Evolutionary conservation across 495 filamentous ascomycete species (phyloP).

Genomic region (Letharia columbiana): DNA sequence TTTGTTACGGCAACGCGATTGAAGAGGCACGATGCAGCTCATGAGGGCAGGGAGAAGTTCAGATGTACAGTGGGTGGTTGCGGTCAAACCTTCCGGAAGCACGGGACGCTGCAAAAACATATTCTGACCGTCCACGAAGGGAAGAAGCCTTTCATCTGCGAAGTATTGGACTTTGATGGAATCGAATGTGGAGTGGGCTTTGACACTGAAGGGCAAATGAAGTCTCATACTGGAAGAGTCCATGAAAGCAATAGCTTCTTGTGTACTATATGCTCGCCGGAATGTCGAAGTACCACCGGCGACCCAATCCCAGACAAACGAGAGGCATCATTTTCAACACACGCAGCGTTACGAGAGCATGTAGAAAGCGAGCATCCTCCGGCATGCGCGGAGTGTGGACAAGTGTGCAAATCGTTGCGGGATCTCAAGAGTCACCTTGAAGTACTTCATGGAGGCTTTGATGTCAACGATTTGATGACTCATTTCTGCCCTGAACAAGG

Average conservation of each 20-base stretch:
- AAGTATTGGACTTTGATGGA: conserved; percentile 42
- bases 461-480: conserved; percentile 51
- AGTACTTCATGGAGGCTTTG: conserved; percentile 54
- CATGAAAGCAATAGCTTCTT: conserved; percentile 62
- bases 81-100: conserved; percentile 74
- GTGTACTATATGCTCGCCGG: conserved; percentile 55
- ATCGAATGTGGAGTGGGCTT: conserved; percentile 59
- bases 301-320: neutral
- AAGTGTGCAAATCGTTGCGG: conserved; percentile 49
- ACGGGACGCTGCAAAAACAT: conserved; percentile 77
- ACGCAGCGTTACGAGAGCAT: conserved; percentile 60
- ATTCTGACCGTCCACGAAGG: conserved; percentile 64
- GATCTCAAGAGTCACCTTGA: conserved; percentile 64
- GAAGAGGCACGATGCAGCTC: conserved; percentile 55
- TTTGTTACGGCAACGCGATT: conserved; percentile 72
- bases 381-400: conserved; percentile 62
- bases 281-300: neutral
- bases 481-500: conserved; percentile 50
- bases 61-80: conserved; percentile 70
- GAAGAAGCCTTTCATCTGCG: conserved; percentile 58
- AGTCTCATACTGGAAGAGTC: conserved; percentile 57
- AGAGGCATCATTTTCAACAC: conserved; percentile 53
- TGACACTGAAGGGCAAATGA: conserved; percentile 57
- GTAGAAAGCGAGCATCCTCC: conserved; percentile 62
- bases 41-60: conserved; percentile 59